Evolutionary conservation across 805 yeast species (phyloP), one percentile per base, ranked within the genome.

Genomic region (Wickerhamomyces sydowiorum): DNA sequence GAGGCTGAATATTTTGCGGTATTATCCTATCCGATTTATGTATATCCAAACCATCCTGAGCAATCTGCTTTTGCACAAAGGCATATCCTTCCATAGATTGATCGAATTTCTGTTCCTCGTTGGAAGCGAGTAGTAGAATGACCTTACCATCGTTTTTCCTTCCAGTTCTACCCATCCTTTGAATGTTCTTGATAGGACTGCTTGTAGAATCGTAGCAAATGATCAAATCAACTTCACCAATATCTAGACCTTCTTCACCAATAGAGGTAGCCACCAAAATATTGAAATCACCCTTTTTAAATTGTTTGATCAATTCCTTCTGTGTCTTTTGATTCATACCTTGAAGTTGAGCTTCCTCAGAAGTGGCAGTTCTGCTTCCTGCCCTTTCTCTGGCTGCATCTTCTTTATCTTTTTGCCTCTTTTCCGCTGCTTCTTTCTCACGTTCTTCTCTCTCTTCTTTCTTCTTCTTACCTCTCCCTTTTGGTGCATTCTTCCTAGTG

Each of bases 171-270:
- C 99, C 99, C 95, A 93, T 88, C 52, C 99, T 69, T 60, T 93
- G 99, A 32, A 93, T 75, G 52, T 86, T 89, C 45, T 95, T 86
- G 43, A 93, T 91, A 0, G 98, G 97, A 36, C 96, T 87, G 23
- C 89, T 73, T 0, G 97, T 89, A 0, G 96, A 86, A 56, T 93
- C 99, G 62, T 80, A 93, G 57, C 96, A 90, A 7, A 93, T 73
- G 51, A 93, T 91, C 53, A 93, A 60, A 61, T 93, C 99, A 40
- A 93, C 99, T 59, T 95, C 97, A 25, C 99, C 99, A 50, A 93
- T 95, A 68, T 93, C 99, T 49, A 93, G 72, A 36, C 99, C 99
- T 69, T 93, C 99, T 60, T 93, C 99, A 37, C 98, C 99, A 57
- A 93, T 91, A 0, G 96, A 89, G 0, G 99, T 93, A 5, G 98